Evolutionary conservation across 2,329 filamentous ascomycete genomes (phyloP), one percentile per base, ranked within the genome.

Genomic region (Fusarium sp.): DNA sequence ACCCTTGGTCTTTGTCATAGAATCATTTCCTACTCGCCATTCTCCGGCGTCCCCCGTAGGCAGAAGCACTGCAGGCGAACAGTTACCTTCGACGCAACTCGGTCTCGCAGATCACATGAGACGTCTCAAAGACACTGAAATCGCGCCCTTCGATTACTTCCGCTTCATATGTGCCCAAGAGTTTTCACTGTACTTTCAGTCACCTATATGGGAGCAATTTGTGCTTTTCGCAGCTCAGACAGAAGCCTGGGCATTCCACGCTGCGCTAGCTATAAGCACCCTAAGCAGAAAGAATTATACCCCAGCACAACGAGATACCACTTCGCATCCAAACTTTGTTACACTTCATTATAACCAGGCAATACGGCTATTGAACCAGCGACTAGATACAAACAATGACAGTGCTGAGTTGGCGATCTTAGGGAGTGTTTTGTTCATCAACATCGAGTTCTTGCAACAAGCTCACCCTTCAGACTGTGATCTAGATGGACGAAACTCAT

Each of bases 81-180:
- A 7, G n/a, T 23, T 36, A 15, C 46, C 23, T 12, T 50, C 31
- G 16, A 11, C 16, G 6, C 46, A 50, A 13, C 30, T 50, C 12
- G 30, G 41, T 28, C 4, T 27, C 2, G 18, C 18, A 28, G 31
- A 8, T 18, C 31, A 56, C 16, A 23, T 28, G 8, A 47, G 39
- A 23, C 31, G 39, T n/a, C 53, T 56, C 7, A n/a, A 15, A 15
- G 15, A 11, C 10, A 10, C 12, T 6, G 18, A 62, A 34, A 28
- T 37, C 1, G 18, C 6, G 27, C 8, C 44, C 12, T 62, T 62
- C 34, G 52, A 57, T 16, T 62, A 50, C 34, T 62, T 56, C 51
- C 48, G 34, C 41, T 46, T 43, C 53, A 47, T 55, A 52, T 69
- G 66, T 47, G 59, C 66, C 10, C 50, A 36, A 13, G 61, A 60